These are phyloP conservation scores for Stenocarpella maydis DNA, from an alignment of 2,329 filamentous ascomycete species.

Conservation along the genomic window DNA sequence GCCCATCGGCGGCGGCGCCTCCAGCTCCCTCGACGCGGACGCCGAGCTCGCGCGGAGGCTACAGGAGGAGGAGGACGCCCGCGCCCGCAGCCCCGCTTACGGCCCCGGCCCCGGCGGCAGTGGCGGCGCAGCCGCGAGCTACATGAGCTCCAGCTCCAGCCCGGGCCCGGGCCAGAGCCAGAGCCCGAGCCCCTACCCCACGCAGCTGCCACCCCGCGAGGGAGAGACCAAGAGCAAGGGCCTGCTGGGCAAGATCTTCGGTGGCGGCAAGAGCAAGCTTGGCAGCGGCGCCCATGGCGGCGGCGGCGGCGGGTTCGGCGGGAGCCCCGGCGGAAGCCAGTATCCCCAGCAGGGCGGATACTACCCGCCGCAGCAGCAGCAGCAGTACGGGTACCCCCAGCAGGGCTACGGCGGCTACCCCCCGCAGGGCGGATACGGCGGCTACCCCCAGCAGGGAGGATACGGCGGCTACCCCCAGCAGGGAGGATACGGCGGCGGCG, in stretches of 20 bases:
- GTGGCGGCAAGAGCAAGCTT: constrained; percentile 54
- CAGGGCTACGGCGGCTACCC: constrained; percentile 39
- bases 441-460: constrained; percentile 41
- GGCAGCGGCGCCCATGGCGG: constrained; percentile 40
- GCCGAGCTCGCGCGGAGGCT: constrained; percentile 77
- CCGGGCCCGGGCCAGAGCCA: constrained; percentile 38
- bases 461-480: constrained; percentile 44
- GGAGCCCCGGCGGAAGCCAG: constrained; percentile 38
- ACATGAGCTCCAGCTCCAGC: constrained; percentile 40
- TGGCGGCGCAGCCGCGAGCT: constrained; percentile 48
- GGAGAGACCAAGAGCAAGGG: constrained; percentile 52
- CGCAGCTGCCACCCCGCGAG: constrained; percentile 54
- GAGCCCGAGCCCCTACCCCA: constrained; percentile 43
- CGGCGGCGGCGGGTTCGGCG: constrained; percentile 37
- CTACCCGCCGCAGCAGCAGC: constrained; percentile 41
- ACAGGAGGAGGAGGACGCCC: constrained; percentile 83
- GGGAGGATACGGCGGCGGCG: constrained; percentile 44
- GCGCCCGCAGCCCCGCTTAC: constrained; percentile 47
- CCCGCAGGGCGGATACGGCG: constrained; percentile 39
- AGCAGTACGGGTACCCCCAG: constrained; percentile 46
- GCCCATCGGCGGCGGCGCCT: constrained; percentile 44
- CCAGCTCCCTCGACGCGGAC: constrained; percentile 66
- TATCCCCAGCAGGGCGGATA: constrained; percentile 47
- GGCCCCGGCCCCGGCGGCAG: constrained; percentile 39
- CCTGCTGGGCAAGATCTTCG: constrained; percentile 61